Percentiles rank a stretch among this genome's conserved stretches.
These are phyloP conservation scores for Coemansia sp. DNA, from an alignment of 192 early-diverging fungal species.

Conservation along the genomic window DNA sequence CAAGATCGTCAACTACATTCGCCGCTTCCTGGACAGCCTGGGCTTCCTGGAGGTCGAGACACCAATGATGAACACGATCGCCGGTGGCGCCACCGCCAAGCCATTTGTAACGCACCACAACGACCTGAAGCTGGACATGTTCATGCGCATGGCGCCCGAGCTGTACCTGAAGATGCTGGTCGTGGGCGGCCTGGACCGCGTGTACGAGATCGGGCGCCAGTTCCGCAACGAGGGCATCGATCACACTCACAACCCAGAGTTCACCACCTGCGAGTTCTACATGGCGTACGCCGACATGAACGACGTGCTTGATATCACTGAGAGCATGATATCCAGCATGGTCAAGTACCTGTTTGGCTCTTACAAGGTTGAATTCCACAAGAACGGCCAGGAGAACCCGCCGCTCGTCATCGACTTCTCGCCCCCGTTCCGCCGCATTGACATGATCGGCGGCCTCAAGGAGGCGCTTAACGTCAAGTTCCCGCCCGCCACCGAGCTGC, in stretches of 20 bases:
- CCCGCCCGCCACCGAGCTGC: too few species aligned
- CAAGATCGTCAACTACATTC: too few species aligned
- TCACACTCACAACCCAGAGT: slow-evolving; percentile 99
- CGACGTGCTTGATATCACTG: slow-evolving; percentile 96
- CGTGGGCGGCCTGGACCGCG: slow-evolving; percentile 97
- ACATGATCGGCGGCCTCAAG: slow-evolving; percentile 93
- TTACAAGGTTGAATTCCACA: slow-evolving; percentile 94
- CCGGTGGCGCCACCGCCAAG: too few species aligned
- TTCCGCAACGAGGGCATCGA: slow-evolving; percentile 99
- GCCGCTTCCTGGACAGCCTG: too few species aligned
- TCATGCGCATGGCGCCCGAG: too few species aligned
- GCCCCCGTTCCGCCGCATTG: slow-evolving; percentile 91
- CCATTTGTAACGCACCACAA: too few species aligned
- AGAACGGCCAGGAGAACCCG: slow-evolving; percentile 76
- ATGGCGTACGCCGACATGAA: slow-evolving; percentile 99
- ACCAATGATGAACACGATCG: too few species aligned
- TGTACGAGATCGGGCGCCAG: slow-evolving; percentile 98
- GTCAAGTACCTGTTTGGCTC: slow-evolving; percentile 88
- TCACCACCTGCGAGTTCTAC: slow-evolving; percentile 99
- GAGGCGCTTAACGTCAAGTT: slow-evolving; percentile 81
- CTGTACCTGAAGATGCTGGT: slow-evolving; percentile 98
- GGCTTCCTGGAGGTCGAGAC: too few species aligned
- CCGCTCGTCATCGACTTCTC: slow-evolving; percentile 89
- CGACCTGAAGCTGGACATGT: too few species aligned
- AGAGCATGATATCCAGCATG: slow-evolving; percentile 84